Base-by-base conservation (phyloP, 2,329 filamentous ascomycete genomes). In the Neonectria coccinea region DNA sequence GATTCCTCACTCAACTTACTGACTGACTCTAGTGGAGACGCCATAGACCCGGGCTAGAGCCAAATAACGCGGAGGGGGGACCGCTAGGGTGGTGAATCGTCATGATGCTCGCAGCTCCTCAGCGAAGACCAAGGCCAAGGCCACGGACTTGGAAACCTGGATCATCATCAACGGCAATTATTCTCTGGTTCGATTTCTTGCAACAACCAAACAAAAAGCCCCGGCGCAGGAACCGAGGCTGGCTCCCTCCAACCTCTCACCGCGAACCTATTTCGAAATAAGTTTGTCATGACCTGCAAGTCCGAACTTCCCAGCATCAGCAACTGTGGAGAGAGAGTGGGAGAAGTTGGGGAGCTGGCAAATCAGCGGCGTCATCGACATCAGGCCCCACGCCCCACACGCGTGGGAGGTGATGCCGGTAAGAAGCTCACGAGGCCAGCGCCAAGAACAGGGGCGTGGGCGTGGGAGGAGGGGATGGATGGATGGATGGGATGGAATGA, bases 301-400 rank as follows among this genome's bases (percentile, higher is more conserved):
- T 56, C 58, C 47, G 65, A 65, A 64, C 59, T 69, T 62, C 52
- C 50, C 59, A 62, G 61, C 70, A 74, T 74, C 71, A 74, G 71
- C 70, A 59, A 62, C 67, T 71, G 72, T 72, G 72, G 72, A 74
- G 67, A 61, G 71, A 73, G 68, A 70, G 72, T 73, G 72, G 72
- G 72, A 74, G 72, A 36, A 70, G 47, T 47, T 56, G 62, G 52
- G 58, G 65, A 59, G 45, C 65, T 70, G 64, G 70, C 71, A 73
- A 74, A 74, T 73, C 71, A 73, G 67, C 39, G 61, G 42, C 62
- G 52, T 53, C 63, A 62, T 69, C 39, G 68, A 56, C 45, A 56
- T 62, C 58, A 66, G 64, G 71, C 71, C 71, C 71, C 71, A 73
- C 70, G 71, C 71, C 70, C 71, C 71, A 73, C 71, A 54, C 55